These are phyloP conservation scores for Ceratocystis destructans DNA, from an alignment of 2,329 filamentous ascomycete species.

Conservation along the genomic window DNA sequence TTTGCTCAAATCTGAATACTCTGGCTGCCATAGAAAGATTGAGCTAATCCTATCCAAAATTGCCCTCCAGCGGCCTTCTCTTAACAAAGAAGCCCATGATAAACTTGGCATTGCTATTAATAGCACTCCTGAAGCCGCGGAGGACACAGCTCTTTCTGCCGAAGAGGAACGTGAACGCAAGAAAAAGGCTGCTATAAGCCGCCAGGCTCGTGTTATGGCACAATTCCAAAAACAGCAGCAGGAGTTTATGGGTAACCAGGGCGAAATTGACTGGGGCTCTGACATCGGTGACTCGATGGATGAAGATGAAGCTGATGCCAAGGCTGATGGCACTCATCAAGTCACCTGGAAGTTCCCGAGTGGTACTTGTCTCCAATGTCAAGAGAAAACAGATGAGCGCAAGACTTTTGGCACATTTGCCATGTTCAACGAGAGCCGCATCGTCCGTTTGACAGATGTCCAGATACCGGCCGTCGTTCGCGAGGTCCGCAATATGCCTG, in stretches of 20 bases:
- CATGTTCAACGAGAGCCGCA: conserved; percentile 70
- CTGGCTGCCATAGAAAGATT: conserved; percentile 73
- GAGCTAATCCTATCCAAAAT: conserved; percentile 69
- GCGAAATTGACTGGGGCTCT: conserved; percentile 62
- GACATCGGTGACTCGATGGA: conserved; percentile 64
- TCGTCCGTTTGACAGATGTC: conserved; percentile 75
- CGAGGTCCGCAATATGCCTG: conserved; percentile 66
- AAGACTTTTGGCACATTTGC: conserved; percentile 88
- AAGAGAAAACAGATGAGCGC: conserved; percentile 86
- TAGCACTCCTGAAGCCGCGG: conserved; percentile 59
- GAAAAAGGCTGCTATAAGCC: conserved; percentile 78
- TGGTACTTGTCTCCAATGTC: conserved; percentile 89
- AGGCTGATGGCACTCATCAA: conserved; percentile 40
- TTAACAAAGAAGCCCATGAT: conserved; percentile 55
- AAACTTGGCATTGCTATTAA: conserved; percentile 56
- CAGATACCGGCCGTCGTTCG: conserved; percentile 70
- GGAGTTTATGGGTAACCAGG: conserved; percentile 79
- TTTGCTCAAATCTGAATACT: conserved; percentile 57
- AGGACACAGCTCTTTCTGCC: conserved; percentile 35
- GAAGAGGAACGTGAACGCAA: conserved; percentile 68
- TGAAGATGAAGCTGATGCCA: conserved; percentile 46
- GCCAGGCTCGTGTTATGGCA: conserved; percentile 90
- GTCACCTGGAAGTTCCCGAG: conserved; percentile 81
- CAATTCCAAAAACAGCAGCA: conserved; percentile 97
- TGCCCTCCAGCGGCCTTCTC: conserved; percentile 63